phyloP scores from a whole-genome alignment of 1,284 basidiomycete species.

The Naganishia albida region DNA sequence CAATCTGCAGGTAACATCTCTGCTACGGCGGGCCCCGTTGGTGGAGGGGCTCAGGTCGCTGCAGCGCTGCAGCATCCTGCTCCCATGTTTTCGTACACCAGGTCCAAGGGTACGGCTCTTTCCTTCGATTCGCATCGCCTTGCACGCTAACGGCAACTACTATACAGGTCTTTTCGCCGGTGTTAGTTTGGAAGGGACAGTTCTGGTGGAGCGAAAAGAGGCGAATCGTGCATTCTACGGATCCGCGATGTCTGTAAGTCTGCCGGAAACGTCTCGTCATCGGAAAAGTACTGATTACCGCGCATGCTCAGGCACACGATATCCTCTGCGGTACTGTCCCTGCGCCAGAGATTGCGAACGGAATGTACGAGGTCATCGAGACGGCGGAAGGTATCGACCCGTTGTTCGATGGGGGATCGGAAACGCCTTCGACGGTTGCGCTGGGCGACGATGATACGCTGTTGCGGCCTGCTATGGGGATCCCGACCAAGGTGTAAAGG shows the following conservation, averaged over 20 bases:
- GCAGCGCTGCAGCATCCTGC: constrained; percentile 86
- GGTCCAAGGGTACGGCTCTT: constrained; percentile 75
- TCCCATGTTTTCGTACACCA: constrained; percentile 96
- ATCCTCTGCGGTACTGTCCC: constrained; percentile 74
- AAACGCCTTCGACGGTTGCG: constrained; percentile 15
- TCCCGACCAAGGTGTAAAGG: not conserved
- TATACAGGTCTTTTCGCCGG: constrained; percentile 86
- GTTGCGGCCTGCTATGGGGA: constrained; percentile 2
- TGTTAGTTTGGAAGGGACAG: constrained; percentile 90
- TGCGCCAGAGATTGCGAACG: constrained; percentile 90
- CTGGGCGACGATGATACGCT: constrained; percentile 16
- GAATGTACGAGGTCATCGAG: constrained; percentile 93
- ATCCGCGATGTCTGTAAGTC: constrained; percentile 70
- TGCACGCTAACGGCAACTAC: not conserved
- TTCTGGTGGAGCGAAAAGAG: constrained; percentile 91
- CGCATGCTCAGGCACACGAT: constrained; percentile 18
- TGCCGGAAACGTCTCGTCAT: not conserved
- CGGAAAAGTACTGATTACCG: not conserved
- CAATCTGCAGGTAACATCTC: constrained; percentile 65
- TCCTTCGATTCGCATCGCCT: too few species aligned
- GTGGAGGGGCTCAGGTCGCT: constrained; percentile 89
- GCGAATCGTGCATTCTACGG: constrained; percentile 95
- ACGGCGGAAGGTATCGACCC: constrained; percentile 59
- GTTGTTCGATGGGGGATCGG: constrained; percentile 36
- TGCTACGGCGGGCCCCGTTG: constrained; percentile 86